Evolutionary conservation across 2,329 filamentous ascomycete species (phyloP), one percentile per base, ranked within the genome.

Genomic region (Epichloe sylvatica): DNA sequence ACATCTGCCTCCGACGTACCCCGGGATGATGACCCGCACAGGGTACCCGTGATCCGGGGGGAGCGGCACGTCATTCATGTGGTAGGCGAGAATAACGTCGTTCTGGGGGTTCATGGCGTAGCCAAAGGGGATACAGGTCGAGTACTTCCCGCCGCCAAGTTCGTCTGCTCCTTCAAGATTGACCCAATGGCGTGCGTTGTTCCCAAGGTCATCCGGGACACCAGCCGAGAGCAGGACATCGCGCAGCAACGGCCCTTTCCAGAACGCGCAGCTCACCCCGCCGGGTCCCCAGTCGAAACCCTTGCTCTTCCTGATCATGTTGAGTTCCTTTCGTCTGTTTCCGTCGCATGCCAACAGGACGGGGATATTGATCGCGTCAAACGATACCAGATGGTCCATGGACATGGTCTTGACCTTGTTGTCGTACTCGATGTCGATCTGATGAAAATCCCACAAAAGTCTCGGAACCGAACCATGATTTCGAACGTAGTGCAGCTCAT

Each of bases 391-490:
- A 11, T 71, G 63, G 49, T 70, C 62, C 70, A 76, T 75, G 1
- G 60, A 61, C 1, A 74, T 52, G 0, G 53, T 59, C 1, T 53
- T 57, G 12, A 68, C 59, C 30, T 63, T 63, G 6, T 67, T 66
- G 19, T 66, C 56, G 34, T 67, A 57, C 5, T 64, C 60, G 21
- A 77, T 59, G 15, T 76, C 68, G 4, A 77, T 56, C 13, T 63
- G 60, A 56, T 76, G 73, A 9, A 65, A 68, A 48, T 74, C 71
- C 72, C 71, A 76, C 0, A 74, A 54, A 0, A 76, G 50, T 7
- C 69, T 63, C 0, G 74, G 75, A 1, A 78, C 74, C 4, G n/a
- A 8, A 8, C 72, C 73, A 51, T 78, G 74, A 47, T 74, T 77
- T 3, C 74, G 65, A 12, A 77, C 71, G 51, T 75, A 77, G 55